These are phyloP conservation scores for Aspergillus thermomutatus DNA, from an alignment of 2,329 filamentous ascomycete species.

Conservation along the genomic window DNA sequence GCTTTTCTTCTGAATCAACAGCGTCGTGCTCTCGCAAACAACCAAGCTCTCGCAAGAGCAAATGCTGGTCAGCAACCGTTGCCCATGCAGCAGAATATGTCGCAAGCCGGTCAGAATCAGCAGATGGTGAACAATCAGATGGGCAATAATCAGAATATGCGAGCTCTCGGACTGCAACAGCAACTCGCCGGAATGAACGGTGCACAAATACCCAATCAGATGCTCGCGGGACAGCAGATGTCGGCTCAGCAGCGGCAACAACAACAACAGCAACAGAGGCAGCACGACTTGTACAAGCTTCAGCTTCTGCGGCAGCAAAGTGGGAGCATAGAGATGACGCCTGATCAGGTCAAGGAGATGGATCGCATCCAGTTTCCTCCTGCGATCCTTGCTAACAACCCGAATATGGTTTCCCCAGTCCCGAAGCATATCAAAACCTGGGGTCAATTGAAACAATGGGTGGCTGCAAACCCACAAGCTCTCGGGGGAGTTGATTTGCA, in stretches of 20 bases:
- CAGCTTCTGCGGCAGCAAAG: conserved; percentile 33
- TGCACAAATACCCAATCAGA: conserved; percentile 27
- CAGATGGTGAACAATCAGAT: conserved; percentile 32
- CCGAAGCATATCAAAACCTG: conserved; percentile 54
- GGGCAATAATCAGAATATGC: conserved; percentile 31
- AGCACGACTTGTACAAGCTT: conserved; percentile 25
- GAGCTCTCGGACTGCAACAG: conserved; percentile 33
- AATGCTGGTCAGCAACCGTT: conserved; percentile 29
- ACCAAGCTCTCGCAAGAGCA: conserved; percentile 28
- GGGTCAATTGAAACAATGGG: conserved; percentile 56
- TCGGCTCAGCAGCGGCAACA: conserved; percentile 32
- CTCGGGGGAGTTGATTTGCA: conserved; percentile 40
- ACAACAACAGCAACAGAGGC: conserved; percentile 17
- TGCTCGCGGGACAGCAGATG: conserved; percentile 30
- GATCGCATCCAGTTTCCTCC: conserved; percentile 39
- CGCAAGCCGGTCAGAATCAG: conserved; percentile 32
- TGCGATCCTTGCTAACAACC: conserved; percentile 30
- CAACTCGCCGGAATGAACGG: conserved; percentile 30
- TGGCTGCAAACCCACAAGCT: conserved; percentile 44
- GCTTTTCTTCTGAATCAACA: conserved; percentile 33
- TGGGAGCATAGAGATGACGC: conserved; percentile 35
- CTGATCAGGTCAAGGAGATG: conserved; percentile 43
- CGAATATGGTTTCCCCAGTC: conserved; percentile 33
- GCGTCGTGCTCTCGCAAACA: conserved; percentile 29
- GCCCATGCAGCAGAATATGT: conserved; percentile 26